Evolutionary conservation across 202 grass and related monocot genomes (phyloP), one percentile per base, ranked within the genome.

Genomic region (Miscanthus sacchariflorus): DNA sequence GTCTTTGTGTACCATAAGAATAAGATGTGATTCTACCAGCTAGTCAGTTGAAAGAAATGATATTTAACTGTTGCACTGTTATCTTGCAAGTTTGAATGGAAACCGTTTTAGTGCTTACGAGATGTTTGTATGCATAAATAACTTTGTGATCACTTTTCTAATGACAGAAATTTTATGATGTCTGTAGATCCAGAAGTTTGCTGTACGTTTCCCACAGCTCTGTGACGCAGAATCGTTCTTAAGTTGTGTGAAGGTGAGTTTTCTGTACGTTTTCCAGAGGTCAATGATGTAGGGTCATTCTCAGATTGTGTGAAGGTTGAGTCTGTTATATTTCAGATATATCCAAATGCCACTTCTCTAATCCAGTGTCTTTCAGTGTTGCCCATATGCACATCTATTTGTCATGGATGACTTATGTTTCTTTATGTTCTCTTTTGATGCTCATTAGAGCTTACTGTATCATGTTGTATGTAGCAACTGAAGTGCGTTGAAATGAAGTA

Each of bases 141-240:
- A 2, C 35, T 72, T 83, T 12, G 5, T 78, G 3, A 17, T 84
- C 68, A 59, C 25, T 72, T 85, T 67, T 67, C 45, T 80, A 77
- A 76, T 74, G 77, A 18, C 12, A 80, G 23, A 38, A 88, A 18
- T 83, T 77, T 68, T 81, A 70, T 85, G 27, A 39, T 21, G 25
- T 76, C 23, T 93, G 77, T 89, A 94, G 96, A 89, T 94, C 69
- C 94, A 98, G 85, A 98, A 98, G 69, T 98, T 98, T 86, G 92
- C 92, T 75, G 65, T 96, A 86, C 77, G 93, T 79, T 98, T 98
- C 67, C 79, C 89, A 49, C 63, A 87, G 63, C 84, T 83, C 42
- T 79, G 76, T 82, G 78, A 94, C 42, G 89, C 91, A 46, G 89
- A 92, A 67, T 90, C 79, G 35, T 96, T 98, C 83, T 82, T 98